Percentiles rank a stretch among this genome's conserved stretches.
Conservation (phyloP, 306 rosid species). For the Corylus avellana region DNA sequence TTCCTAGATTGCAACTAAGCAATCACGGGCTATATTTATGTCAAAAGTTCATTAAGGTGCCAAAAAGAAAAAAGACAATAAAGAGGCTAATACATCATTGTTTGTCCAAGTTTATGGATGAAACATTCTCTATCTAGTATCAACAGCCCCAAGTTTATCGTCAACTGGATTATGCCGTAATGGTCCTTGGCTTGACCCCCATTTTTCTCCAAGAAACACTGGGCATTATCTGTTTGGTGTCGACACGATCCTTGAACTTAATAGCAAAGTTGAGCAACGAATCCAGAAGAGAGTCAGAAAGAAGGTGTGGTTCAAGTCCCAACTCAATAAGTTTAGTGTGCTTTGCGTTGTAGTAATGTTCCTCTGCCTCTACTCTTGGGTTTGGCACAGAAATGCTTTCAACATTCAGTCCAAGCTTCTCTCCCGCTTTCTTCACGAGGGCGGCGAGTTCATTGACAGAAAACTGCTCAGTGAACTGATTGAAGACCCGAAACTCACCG, state of each 20-base stretch:
- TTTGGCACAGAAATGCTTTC: slow-evolving; percentile 77
- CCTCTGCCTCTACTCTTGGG: slow-evolving; percentile 97
- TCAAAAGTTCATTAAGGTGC: not conserved
- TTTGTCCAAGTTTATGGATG: not conserved
- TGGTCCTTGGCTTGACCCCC: slow-evolving; percentile 74
- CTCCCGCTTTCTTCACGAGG: slow-evolving; percentile 77
- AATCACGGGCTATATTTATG: slow-evolving; percentile 1
- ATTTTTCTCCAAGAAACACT: slow-evolving; percentile 85
- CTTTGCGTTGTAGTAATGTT: slow-evolving; percentile 94
- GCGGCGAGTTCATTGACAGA: slow-evolving; percentile 82
- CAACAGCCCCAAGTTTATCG: not conserved
- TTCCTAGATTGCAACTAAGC: slow-evolving; percentile 30
- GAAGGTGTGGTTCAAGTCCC: slow-evolving; percentile 87
- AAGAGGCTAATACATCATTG: not conserved
- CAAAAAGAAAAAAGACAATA: not conserved
- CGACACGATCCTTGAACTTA: slow-evolving; percentile 75
- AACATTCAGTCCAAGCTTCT: slow-evolving; percentile 80
- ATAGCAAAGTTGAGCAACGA: slow-evolving; percentile 84
- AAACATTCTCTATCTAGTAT: slow-evolving; percentile 1
- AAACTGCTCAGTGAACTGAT: slow-evolving; percentile 92
- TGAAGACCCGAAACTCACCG: slow-evolving; percentile 91
- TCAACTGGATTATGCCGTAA: slow-evolving; percentile 38
- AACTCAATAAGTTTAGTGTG: slow-evolving; percentile 88
- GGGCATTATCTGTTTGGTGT: slow-evolving; percentile 92
- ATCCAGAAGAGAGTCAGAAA: slow-evolving; percentile 92